phyloP scores from a whole-genome alignment of 2,329 filamentous ascomycete genomes.

The Nothopassalora personata region DNA sequence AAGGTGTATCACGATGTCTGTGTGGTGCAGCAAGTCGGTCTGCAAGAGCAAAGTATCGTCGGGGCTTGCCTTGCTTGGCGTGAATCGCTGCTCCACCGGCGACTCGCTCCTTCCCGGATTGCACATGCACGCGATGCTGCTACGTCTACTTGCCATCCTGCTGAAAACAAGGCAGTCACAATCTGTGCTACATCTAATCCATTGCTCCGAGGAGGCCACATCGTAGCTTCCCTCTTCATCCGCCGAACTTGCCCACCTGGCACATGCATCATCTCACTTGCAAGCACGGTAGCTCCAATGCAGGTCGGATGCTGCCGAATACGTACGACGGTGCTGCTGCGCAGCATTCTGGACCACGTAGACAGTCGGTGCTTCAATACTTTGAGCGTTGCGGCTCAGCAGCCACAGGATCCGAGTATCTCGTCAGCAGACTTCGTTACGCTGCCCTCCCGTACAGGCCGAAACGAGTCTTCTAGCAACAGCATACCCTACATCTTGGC shows the following conservation, averaged over 20 bases:
- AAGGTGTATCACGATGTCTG: conserved; percentile 2
- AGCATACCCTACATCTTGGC: background rate
- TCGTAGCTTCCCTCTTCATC: background rate
- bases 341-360: background rate
- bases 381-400: background rate
- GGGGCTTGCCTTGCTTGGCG: background rate
- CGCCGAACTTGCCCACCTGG: background rate
- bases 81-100: background rate
- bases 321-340: background rate
- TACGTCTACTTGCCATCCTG: background rate
- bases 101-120: background rate
- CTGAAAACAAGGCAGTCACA: background rate
- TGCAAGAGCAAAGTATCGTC: background rate
- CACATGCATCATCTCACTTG: conserved; percentile 2
- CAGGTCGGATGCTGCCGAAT: background rate
- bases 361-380: background rate
- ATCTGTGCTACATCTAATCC: no score
- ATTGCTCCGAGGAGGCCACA: background rate
- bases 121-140: background rate
- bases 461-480: background rate
- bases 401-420: background rate
- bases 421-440: background rate
- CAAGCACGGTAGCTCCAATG: conserved; percentile 2
- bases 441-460: background rate
- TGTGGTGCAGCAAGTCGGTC: background rate